Evolutionary conservation across 139 green algal species (phyloP).

Genomic region (Tetratostichococcus sp.): DNA sequence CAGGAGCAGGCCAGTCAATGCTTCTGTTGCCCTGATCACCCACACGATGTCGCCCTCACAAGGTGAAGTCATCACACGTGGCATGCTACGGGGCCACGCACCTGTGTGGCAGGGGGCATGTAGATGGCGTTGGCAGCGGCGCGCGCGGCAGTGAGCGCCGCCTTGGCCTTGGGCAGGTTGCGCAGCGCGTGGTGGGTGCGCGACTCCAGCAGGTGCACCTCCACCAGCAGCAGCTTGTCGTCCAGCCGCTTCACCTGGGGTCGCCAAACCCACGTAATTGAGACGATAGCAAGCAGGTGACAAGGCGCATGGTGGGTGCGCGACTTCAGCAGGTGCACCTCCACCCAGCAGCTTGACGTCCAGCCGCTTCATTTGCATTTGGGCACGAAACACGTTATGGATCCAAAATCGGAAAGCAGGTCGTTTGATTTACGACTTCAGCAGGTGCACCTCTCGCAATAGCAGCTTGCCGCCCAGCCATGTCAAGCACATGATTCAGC

Average conservation of each 20-base stretch:
- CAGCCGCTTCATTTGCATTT: constrained; percentile 82
- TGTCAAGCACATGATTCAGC: no score
- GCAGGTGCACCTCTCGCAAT: constrained; percentile 91
- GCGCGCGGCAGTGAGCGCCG: constrained; percentile 88
- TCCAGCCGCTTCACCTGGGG: constrained; percentile 89
- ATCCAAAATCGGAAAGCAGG: constrained; percentile 29
- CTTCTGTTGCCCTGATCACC: no score
- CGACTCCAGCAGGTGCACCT: constrained; percentile 96
- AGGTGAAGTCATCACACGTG: no score
- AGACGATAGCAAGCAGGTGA: constrained; percentile 57
- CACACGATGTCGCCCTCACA: no score
- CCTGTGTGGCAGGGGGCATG: constrained; percentile 84
- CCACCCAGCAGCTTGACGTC: constrained; percentile 98
- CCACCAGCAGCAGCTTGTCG: constrained; percentile 98
- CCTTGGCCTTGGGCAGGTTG: constrained; percentile 91
- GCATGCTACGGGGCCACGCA: neutral
- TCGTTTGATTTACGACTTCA: constrained; percentile 90
- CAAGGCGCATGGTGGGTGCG: constrained; percentile 77
- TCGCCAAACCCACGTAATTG: neutral
- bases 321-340: constrained; percentile 96
- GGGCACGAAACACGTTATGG: neutral
- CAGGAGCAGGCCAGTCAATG: no score
- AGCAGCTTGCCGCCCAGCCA: constrained; percentile 93
- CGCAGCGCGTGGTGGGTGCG: constrained; percentile 77
- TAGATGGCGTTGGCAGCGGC: constrained; percentile 98